Evolutionary conservation across 1,284 basidiomycete species (phyloP), one percentile per base, ranked within the genome.

Genomic region (Trichosporon asahii): DNA sequence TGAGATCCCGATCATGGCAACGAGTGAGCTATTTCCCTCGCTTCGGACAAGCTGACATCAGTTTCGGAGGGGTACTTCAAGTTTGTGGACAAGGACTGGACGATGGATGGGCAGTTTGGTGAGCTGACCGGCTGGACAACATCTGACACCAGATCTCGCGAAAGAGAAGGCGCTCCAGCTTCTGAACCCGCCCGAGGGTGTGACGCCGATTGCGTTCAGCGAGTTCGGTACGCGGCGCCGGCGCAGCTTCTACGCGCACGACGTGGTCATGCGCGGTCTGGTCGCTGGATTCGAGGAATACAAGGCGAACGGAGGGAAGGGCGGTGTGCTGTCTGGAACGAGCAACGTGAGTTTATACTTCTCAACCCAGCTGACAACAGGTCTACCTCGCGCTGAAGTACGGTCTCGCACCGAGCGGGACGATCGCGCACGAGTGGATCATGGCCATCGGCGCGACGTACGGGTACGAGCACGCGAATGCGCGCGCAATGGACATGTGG

Each of bases 361-460:
- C 44, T 18, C 2, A 8, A 6, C 49, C 21, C 15, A n/a, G n/a
- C 21, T 23, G 11, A 64, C 64, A 64, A 29, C 76, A 95, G 92
- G 88, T 91, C 15, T 88, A 93, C 79, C 86, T 96, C 27, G 94
- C 95, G 1, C 87, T 87, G 71, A 90, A 90, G 79, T 89, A 94
- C 77, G 86, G 85, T 27, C 71, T 94, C 15, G 81, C 82, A 37
- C 90, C 91, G 0, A 86, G 92, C 35, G 94, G 94, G 1, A 95
- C 94, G 1, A 94, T 96, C 66, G 93, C 93, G 9, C 94, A 96
- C 80, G 94, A 98, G 84, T 96, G 94, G 93, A 94, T 93, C 79
- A 98, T 98, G 95, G 95, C 90, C 61, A 87, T 95, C 66, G 94
- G 90, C 9, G 93, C 94, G 2, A 78, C 92, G 70, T 88, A 87